phyloP scores from a whole-genome alignment of 1,284 basidiomycete genomes.

The Stereum hirsutum region DNA sequence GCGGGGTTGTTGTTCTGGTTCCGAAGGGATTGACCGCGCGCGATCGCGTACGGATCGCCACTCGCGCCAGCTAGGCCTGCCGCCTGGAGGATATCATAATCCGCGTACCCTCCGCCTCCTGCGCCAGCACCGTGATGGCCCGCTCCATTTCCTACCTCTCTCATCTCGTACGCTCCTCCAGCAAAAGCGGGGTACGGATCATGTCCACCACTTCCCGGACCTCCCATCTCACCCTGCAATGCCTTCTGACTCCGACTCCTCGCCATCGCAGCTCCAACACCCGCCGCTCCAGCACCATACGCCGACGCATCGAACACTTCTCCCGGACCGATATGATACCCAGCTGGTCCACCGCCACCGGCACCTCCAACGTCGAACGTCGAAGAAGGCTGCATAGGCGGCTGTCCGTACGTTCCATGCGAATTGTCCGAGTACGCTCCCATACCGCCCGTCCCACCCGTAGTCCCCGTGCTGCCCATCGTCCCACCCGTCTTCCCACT shows the following conservation, averaged over 20 bases:
- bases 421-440: conserved; percentile 47
- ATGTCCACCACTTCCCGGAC: too few species aligned
- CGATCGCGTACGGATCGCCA: conserved; percentile 13
- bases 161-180: conserved; percentile 12
- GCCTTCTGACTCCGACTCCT: conserved; percentile 16
- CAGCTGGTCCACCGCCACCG: too few species aligned
- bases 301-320: conserved; percentile 24
- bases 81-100: conserved; percentile 19
- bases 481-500: too few species aligned
- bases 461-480: too few species aligned
- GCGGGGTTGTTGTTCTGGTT: conserved; percentile 1
- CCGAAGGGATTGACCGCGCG: conserved; percentile 11
- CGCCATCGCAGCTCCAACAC: conserved; percentile 18
- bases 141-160: conserved; percentile 6
- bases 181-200: conserved; percentile 27
- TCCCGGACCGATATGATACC: conserved; percentile 49
- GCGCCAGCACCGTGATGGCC: conserved; percentile 5
- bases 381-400: conserved; percentile 28
- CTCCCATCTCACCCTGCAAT: conserved; percentile 4
- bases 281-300: conserved; percentile 15
- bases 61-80: conserved; percentile 8
- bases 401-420: conserved; percentile 53
- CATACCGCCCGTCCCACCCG: conserved; percentile 18
- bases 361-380: too few species aligned
- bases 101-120: too few species aligned